These are phyloP conservation scores for Albifimbria verrucaria DNA, from an alignment of 2,329 filamentous ascomycete species.

Conservation along the genomic window DNA sequence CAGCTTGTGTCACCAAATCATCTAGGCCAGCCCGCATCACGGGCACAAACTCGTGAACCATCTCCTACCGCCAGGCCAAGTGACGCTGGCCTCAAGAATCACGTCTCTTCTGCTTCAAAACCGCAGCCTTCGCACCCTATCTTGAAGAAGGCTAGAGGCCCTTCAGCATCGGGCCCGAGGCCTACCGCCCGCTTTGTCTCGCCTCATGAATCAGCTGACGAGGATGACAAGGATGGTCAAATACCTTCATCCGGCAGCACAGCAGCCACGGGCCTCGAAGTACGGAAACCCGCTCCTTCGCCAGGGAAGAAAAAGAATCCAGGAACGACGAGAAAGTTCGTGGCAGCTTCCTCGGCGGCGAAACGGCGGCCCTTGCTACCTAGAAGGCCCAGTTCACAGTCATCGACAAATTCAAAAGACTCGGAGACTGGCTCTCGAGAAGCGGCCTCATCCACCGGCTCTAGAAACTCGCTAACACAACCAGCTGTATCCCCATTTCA, in stretches of 20 bases:
- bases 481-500: conserved; percentile 20
- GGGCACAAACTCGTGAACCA: background rate
- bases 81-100: conserved; percentile 11
- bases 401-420: conserved; percentile 32
- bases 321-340: conserved; percentile 34
- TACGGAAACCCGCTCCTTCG: conserved; percentile 20
- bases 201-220: conserved; percentile 46
- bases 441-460: conserved; percentile 16
- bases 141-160: conserved; percentile 55
- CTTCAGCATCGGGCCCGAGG: conserved; percentile 49
- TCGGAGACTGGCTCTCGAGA: conserved; percentile 25
- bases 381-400: conserved; percentile 46
- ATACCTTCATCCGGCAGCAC: conserved; percentile 41
- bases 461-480: conserved; percentile 19
- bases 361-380: conserved; percentile 45
- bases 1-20: conserved; percentile 20
- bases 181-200: conserved; percentile 61
- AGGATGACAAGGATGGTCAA: conserved; percentile 28
- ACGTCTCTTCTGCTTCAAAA: conserved; percentile 40
- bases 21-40: conserved; percentile 11
- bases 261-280: conserved; percentile 26
- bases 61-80: conserved; percentile 1
- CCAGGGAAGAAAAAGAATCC: conserved; percentile 25
- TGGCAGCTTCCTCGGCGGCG: conserved; percentile 38
- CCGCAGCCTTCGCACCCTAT: conserved; percentile 54